Percentiles rank a stretch among this genome's conserved stretches.
Conservation (phyloP, 164 flowering plant genomes). For the Dillenia suffruticosa region DNA sequence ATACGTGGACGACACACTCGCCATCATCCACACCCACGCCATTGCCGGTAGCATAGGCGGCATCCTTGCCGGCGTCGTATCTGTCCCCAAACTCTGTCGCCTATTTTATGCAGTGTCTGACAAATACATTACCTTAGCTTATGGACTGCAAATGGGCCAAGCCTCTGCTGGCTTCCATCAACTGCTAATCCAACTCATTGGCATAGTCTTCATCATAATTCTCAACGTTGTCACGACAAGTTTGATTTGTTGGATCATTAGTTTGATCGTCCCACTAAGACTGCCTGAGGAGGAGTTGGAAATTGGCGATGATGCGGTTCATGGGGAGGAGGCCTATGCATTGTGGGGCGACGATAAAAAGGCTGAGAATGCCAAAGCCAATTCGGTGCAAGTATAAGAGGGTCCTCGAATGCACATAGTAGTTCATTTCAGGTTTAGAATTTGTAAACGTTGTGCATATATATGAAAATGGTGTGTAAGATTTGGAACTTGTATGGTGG, state of each 20-base stretch:
- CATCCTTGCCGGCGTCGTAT: slow-evolving; percentile 35
- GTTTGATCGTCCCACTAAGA: slow-evolving; percentile 31
- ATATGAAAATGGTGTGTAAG: no score
- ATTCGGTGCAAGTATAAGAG: no score
- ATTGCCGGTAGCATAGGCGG: slow-evolving; percentile 45
- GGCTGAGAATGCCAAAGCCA: no score
- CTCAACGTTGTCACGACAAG: slow-evolving; percentile 27
- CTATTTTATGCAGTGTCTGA: slow-evolving; percentile 20
- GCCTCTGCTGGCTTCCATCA: slow-evolving; percentile 23
- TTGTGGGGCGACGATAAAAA: slow-evolving; percentile 14
- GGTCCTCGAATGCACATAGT: no score
- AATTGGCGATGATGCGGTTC: slow-evolving; percentile 31
- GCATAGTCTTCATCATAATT: slow-evolving; percentile 18
- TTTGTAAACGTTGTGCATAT: no score
- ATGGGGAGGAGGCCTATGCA: slow-evolving; percentile 38
- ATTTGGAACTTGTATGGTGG: no score
- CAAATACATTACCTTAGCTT: slow-evolving; percentile 18
- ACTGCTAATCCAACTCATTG: slow-evolving; percentile 31
- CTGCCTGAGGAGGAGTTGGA: slow-evolving; percentile 23
- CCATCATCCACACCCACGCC: slow-evolving; percentile 43
- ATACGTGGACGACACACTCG: slow-evolving; percentile 41
- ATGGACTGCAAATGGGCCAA: slow-evolving; percentile 20
- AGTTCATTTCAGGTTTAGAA: no score
- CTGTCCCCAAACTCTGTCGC: slow-evolving; percentile 32
- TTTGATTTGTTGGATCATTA: slow-evolving; percentile 28